phyloP scores from a whole-genome alignment of 2,329 filamentous ascomycete genomes.

The Cladophialophora psammophila region DNA sequence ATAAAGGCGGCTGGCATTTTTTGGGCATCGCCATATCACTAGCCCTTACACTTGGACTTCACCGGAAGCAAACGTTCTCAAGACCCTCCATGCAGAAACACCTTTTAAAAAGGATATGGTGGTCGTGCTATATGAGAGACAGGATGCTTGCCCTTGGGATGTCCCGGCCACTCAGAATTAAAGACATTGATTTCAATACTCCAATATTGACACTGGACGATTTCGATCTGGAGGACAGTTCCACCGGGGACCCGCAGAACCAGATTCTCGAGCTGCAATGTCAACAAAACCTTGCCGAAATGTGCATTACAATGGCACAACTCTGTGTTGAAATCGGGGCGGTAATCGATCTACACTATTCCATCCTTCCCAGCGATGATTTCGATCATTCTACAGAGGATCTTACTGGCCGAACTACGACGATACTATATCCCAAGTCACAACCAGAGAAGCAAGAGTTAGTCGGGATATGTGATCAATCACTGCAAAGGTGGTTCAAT shows the following conservation, averaged over 20 bases:
- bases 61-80: constrained; percentile 81
- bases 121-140: constrained; percentile 95
- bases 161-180: constrained; percentile 88
- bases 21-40: constrained; percentile 94
- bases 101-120: constrained; percentile 95
- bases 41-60: constrained; percentile 91
- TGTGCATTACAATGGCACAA: constrained; percentile 11
- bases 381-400: neutral
- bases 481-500: constrained; percentile 1
- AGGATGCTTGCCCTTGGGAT: constrained; percentile 89
- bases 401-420: constrained; percentile 1
- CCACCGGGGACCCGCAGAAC: neutral
- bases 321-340: constrained; percentile 3
- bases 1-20: constrained; percentile 98
- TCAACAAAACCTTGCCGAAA: constrained; percentile 10
- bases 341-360: constrained; percentile 13
- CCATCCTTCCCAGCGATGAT: constrained; percentile 9
- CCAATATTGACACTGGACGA: constrained; percentile 46
- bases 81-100: constrained; percentile 76
- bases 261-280: neutral
- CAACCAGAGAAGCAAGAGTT: neutral
- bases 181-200: constrained; percentile 66
- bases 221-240: constrained; percentile 9
- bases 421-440: constrained; percentile 12
- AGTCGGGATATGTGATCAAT: neutral